A percentile compares a stretch with the other conserved stretches of the same genome.
Conservation (phyloP, 106 monocot genomes). For the Chionographis japonica region DNA sequence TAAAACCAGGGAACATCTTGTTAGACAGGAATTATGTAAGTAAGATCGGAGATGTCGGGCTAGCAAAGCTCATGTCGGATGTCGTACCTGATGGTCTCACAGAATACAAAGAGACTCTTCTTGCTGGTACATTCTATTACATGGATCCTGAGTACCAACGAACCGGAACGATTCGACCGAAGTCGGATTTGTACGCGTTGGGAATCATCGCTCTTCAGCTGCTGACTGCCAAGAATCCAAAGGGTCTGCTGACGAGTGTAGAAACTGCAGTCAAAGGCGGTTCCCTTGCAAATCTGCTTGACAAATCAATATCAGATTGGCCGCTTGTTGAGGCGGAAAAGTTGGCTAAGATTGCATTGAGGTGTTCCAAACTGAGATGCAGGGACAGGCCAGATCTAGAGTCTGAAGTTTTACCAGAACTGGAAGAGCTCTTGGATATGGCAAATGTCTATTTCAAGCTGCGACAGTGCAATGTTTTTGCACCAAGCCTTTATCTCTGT, state of each 20-base stretch:
- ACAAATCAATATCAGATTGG: constrained; percentile 58
- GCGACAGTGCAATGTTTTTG: constrained; percentile 16
- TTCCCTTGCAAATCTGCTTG: constrained; percentile 46
- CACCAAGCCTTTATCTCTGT: constrained; percentile 65
- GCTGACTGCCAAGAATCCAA: constrained; percentile 47
- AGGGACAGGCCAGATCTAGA: constrained; percentile 82
- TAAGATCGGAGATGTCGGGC: constrained; percentile 87
- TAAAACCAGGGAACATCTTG: constrained; percentile 89
- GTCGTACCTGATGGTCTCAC: constrained; percentile 73
- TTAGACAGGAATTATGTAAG: constrained; percentile 58
- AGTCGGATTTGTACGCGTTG: constrained; percentile 81
- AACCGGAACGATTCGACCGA: constrained; percentile 78
- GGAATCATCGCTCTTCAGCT: constrained; percentile 72
- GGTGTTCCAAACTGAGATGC: constrained; percentile 61
- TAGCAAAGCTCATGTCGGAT: constrained; percentile 64
- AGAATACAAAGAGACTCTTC: constrained; percentile 71
- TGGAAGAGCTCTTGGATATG: constrained; percentile 39
- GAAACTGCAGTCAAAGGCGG: constrained; percentile 52
- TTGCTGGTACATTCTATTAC: constrained; percentile 72
- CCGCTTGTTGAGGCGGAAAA: constrained; percentile 55
- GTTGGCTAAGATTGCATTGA: constrained; percentile 63
- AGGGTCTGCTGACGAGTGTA: constrained; percentile 42
- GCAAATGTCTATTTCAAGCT: constrained; percentile 32
- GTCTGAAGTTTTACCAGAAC: constrained; percentile 58
- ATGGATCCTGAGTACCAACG: constrained; percentile 93